Percentiles rank a stretch among this genome's conserved stretches.
Conservation (phyloP, 1,284 basidiomycete species). For the Heterobasidion occidentale region DNA sequence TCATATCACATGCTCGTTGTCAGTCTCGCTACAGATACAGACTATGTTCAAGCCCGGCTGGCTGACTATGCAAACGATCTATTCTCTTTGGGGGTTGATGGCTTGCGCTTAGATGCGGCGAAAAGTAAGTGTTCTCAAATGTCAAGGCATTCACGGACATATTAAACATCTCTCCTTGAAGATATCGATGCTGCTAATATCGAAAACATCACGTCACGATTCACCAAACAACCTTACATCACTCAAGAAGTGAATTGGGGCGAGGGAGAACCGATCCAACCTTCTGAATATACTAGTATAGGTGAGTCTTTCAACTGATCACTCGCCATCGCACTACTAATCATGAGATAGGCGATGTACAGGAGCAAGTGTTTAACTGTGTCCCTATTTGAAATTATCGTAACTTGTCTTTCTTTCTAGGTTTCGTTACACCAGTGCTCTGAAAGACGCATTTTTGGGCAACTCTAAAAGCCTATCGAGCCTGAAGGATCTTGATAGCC, state of each 20-base stretch:
- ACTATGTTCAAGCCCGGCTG: conserved; percentile 44
- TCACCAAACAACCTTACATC: conserved; percentile 38
- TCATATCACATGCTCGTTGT: conserved; percentile 42
- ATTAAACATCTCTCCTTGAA: conserved; percentile 21
- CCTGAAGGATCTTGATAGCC: conserved; percentile 47
- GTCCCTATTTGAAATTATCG: not conserved
- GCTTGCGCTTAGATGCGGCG: conserved; percentile 58
- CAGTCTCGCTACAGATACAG: conserved; percentile 57
- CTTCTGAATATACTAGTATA: conserved; percentile 45
- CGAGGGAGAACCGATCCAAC: conserved; percentile 42
- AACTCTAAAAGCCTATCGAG: conserved; percentile 32
- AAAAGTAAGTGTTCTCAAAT: conserved; percentile 14
- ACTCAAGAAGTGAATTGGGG: conserved; percentile 58
- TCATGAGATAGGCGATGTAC: conserved; percentile 42
- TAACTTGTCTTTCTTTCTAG: conserved; percentile 20
- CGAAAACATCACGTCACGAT: conserved; percentile 39
- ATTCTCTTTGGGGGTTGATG: conserved; percentile 54
- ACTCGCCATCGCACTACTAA: not conserved
- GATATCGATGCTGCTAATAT: conserved; percentile 49
- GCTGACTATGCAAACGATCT: conserved; percentile 56
- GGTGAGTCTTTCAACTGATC: conserved; percentile 21
- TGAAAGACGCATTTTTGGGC: conserved; percentile 44
- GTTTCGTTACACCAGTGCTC: conserved; percentile 51
- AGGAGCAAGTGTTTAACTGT: conserved; percentile 34
- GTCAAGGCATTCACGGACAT: not conserved